Evolutionary conservation across 2,329 filamentous ascomycete species (phyloP).

Genomic region (Aspergillus sp.): DNA sequence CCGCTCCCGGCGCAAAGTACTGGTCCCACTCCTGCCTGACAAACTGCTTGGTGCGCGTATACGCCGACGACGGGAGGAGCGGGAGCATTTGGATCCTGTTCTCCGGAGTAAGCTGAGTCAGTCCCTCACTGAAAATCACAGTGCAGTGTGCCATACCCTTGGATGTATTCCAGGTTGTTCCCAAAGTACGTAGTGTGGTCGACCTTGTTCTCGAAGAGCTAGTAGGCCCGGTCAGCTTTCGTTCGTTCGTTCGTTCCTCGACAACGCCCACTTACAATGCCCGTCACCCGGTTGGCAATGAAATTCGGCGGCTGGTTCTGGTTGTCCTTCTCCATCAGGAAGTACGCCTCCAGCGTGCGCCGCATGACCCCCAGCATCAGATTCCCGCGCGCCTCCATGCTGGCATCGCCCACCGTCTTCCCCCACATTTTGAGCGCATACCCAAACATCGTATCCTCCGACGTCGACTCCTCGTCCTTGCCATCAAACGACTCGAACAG

Average conservation of each 20-base stretch:
- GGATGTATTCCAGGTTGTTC: slow-evolving; percentile 58
- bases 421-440: slow-evolving; percentile 96
- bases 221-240: too few species aligned
- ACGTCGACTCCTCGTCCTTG: slow-evolving; percentile 64
- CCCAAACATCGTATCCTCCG: slow-evolving; percentile 78
- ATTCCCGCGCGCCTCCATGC: slow-evolving; percentile 74
- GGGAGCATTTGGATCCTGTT: slow-evolving; percentile 77
- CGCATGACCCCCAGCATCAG: slow-evolving; percentile 73
- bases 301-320: slow-evolving; percentile 64
- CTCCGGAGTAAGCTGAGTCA: too few species aligned
- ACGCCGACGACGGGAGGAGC: slow-evolving; percentile 56
- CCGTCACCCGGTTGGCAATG: slow-evolving; percentile 63
- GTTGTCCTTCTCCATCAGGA: slow-evolving; percentile 66
- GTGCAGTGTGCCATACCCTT: slow-evolving; percentile 44
- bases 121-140: too few species aligned
- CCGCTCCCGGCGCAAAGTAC: slow-evolving; percentile 62
- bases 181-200: slow-evolving; percentile 92
- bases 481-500: slow-evolving; percentile 46
- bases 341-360: slow-evolving; percentile 68
- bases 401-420: slow-evolving; percentile 59
- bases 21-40: slow-evolving; percentile 73
- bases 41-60: slow-evolving; percentile 59
- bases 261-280: slow-evolving; percentile 44
- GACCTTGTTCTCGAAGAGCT: slow-evolving; percentile 87
- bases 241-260: too few species aligned